Evolutionary conservation across 345 rosid species (phyloP).

Genomic region (Brassica juncea): DNA sequence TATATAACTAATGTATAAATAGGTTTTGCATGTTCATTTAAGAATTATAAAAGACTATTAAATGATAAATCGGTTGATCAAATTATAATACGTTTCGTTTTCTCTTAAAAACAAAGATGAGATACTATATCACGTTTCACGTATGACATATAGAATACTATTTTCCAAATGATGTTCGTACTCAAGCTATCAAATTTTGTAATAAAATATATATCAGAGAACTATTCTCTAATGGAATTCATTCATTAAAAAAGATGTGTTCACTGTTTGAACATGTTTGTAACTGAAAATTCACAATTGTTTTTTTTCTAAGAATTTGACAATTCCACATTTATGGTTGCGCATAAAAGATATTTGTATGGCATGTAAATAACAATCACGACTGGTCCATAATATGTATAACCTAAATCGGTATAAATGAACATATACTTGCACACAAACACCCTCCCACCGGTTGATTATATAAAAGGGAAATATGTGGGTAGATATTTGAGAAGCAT

Average conservation of each 20-base stretch:
- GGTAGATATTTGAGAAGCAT: slow-evolving; percentile 21
- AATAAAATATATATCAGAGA: not conserved
- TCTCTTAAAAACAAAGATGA: not conserved
- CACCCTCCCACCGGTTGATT: not conserved
- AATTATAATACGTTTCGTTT: not conserved
- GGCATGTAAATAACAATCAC: not conserved
- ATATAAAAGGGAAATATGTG: not conserved
- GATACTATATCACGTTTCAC: not conserved
- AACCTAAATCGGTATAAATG: not conserved
- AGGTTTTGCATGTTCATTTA: not conserved
- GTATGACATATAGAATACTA: not conserved
- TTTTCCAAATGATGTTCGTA: not conserved
- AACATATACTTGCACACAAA: not conserved
- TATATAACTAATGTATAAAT: not conserved
- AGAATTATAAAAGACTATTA: not conserved
- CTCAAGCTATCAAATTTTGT: not conserved
- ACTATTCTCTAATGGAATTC: not conserved
- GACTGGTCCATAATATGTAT: slow-evolving; percentile 2
- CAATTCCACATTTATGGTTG: not conserved
- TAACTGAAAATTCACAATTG: not conserved
- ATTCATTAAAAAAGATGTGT: not conserved
- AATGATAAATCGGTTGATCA: not conserved
- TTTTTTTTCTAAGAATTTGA: not conserved
- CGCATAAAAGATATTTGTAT: not conserved
- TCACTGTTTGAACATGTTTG: not conserved